Conservation (phyloP, 257 asterid species). For the Solanum lycopersicoides region DNA sequence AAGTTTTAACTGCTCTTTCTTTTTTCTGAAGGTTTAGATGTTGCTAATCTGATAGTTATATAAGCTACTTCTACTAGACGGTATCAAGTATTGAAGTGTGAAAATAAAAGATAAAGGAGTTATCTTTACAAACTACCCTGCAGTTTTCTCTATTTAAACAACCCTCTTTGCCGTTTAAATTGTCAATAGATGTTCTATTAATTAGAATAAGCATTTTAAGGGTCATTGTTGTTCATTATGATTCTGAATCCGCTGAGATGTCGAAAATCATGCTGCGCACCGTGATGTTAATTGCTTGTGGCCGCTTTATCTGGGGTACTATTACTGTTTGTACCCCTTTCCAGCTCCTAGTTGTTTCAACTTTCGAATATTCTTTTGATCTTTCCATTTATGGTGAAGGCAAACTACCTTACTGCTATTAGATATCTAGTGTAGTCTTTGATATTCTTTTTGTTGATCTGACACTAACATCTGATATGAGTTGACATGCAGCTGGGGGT, state of each 20-base stretch:
- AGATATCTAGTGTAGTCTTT: not conserved
- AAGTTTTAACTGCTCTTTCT: not conserved
- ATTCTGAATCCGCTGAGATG: not conserved
- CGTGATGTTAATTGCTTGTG: not conserved
- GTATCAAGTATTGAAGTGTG: not conserved
- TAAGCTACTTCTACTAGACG: not conserved
- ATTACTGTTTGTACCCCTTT: not conserved
- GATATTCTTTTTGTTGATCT: not conserved
- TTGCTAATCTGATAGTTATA: not conserved
- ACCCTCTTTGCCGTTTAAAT: not conserved
- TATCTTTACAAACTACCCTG: not conserved
- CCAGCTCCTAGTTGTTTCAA: not conserved
- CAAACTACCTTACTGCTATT: not conserved
- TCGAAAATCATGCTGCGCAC: not conserved
- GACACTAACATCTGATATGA: not conserved
- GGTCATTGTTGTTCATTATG: not conserved
- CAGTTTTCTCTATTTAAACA: not conserved
- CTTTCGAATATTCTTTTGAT: not conserved
- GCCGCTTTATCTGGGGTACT: not conserved
- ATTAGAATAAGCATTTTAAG: not conserved
- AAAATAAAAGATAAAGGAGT: not conserved
- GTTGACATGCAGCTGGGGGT: conserved; percentile 70
- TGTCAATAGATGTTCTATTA: not conserved
- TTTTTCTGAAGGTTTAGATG: not conserved
- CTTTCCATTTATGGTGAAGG: not conserved